A percentile compares a stretch with the other conserved stretches of the same genome.
Evolutionary conservation across 768 basidiomycete species (phyloP).

Genomic region (Macrolepiota fuliginosa): DNA sequence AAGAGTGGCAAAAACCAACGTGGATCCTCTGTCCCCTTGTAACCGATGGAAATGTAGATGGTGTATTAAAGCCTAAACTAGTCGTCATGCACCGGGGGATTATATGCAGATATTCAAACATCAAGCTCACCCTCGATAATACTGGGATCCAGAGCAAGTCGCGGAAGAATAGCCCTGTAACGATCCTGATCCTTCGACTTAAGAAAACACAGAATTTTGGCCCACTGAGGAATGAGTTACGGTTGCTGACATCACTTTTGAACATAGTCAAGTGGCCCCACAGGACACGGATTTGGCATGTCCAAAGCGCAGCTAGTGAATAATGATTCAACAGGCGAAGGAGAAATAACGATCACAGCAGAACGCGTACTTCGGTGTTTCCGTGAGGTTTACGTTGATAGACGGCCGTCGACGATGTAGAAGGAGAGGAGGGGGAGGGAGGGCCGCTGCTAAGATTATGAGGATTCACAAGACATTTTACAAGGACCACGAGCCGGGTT

Average conservation of each 20-base stretch:
- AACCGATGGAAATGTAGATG: neutral
- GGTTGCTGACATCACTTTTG: conserved; percentile 75
- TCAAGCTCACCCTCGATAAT: conserved; percentile 91
- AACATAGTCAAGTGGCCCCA: conserved; percentile 69
- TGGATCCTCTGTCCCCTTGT: neutral
- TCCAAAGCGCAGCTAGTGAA: conserved; percentile 77
- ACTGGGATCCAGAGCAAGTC: conserved; percentile 72
- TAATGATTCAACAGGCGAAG: neutral
- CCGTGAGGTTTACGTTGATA: conserved; percentile 16
- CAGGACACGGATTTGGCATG: conserved; percentile 80
- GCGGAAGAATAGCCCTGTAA: conserved; percentile 69
- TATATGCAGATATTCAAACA: conserved; percentile 38
- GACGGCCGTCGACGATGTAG: conserved; percentile 25
- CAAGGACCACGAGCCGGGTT: conserved; percentile 66
- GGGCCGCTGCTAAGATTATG: conserved; percentile 36
- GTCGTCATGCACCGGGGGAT: neutral
- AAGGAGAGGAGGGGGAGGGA: conserved; percentile 22
- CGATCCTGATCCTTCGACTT: conserved; percentile 60
- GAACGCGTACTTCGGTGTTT: conserved; percentile 60
- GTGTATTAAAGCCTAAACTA: neutral
- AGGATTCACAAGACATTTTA: conserved; percentile 57
- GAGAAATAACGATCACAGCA: neutral
- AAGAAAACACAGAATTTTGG: conserved; percentile 79
- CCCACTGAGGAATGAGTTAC: conserved; percentile 78
- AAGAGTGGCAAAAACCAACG: neutral